phyloP scores from a whole-genome alignment of 1,284 basidiomycete species.

The Marasmius sp. region DNA sequence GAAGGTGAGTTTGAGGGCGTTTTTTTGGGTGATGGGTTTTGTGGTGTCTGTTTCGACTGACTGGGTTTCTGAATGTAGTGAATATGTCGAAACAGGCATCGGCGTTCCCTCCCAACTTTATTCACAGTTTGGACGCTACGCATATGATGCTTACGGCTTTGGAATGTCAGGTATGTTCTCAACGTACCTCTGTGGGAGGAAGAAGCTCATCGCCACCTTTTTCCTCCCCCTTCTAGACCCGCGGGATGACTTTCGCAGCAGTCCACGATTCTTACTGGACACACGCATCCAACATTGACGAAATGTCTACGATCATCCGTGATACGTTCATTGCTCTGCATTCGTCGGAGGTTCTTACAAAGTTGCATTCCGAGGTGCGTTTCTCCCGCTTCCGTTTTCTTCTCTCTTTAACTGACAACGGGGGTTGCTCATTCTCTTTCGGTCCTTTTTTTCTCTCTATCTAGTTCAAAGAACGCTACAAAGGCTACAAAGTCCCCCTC shows the following conservation, averaged over 20 bases:
- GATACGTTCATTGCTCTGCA: conserved; percentile 95
- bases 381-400: not conserved
- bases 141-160: conserved; percentile 99
- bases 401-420: not conserved
- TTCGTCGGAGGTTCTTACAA: conserved; percentile 77
- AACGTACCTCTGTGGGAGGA: not conserved
- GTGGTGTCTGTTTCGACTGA: no score
- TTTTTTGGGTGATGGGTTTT: no score
- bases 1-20: conserved; percentile 55
- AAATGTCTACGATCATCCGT: conserved; percentile 89
- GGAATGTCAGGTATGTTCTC: conserved; percentile 69
- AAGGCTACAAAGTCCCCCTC: conserved; percentile 73
- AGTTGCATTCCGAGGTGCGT: conserved; percentile 59
- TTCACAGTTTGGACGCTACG: conserved; percentile 96
- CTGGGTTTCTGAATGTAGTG: conserved; percentile 43
- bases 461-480: conserved; percentile 82
- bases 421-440: not conserved
- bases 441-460: conserved; percentile 3
- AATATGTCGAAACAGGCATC: conserved; percentile 88
- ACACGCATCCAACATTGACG: conserved; percentile 85
- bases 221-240: conserved; percentile 42
- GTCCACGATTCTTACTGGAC: conserved; percentile 99
- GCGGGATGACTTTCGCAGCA: conserved; percentile 83
- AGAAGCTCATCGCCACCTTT: not conserved
- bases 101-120: conserved; percentile 99